phyloP scores from a whole-genome alignment of 2,329 filamentous ascomycete genomes.

The Mycosphaerella sp. region DNA sequence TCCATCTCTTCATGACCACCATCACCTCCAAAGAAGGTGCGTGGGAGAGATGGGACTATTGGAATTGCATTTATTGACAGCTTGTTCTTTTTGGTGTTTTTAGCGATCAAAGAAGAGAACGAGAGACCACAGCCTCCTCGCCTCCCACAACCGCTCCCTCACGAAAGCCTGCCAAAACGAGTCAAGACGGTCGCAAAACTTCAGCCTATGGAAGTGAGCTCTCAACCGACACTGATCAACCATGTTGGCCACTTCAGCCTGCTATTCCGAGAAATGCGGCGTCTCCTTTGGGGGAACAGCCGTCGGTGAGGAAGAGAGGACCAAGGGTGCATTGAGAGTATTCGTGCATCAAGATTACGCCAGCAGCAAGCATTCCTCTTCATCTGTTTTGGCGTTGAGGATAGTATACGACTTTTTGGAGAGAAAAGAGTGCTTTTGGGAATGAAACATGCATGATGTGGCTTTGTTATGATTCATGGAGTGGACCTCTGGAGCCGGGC shows the following conservation, averaged over 20 bases:
- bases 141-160: slow-evolving; percentile 4
- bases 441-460: not conserved
- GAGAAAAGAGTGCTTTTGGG: not conserved
- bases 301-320: not conserved
- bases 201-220: slow-evolving; percentile 6
- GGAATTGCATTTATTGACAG: slow-evolving; percentile 16
- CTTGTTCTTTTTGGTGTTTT: not conserved
- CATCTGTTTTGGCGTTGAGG: slow-evolving; percentile 3
- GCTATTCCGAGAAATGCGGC: slow-evolving; percentile 13
- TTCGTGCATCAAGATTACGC: slow-evolving; percentile 1
- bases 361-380: slow-evolving; percentile 2
- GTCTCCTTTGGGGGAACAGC: slow-evolving; percentile 6
- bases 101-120: slow-evolving; percentile 4
- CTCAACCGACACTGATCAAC: slow-evolving; percentile 10
- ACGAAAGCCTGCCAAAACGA: slow-evolving; percentile 1
- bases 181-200: slow-evolving; percentile 2
- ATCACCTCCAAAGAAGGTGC: slow-evolving; percentile 1
- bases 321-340: slow-evolving; percentile 1
- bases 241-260: slow-evolving; percentile 8
- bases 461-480: slow-evolving; percentile 8
- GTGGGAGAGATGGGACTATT: not conserved
- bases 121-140: slow-evolving; percentile 11
- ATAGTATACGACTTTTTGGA: slow-evolving; percentile 1
- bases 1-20: slow-evolving; percentile 4
- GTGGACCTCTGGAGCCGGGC: not conserved